phyloP scores from a whole-genome alignment of 2,329 filamentous ascomycete species.

The Stagonosporopsis tanaceti region DNA sequence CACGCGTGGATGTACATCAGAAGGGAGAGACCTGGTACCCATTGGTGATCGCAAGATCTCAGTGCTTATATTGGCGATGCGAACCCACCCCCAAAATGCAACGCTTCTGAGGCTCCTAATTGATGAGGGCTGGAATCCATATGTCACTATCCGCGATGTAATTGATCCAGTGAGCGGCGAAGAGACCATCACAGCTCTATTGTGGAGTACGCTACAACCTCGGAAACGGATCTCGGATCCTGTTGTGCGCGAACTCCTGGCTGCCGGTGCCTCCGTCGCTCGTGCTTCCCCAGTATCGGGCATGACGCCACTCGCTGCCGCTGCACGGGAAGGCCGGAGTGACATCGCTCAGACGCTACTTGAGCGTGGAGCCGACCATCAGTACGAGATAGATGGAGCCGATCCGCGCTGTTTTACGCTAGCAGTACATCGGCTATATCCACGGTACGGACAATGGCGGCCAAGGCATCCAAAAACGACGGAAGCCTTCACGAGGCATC shows the following conservation, averaged over 20 bases:
- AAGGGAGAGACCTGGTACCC: constrained; percentile 28
- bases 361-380: constrained; percentile 67
- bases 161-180: constrained; percentile 58
- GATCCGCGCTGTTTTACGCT: constrained; percentile 68
- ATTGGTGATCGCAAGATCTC: constrained; percentile 23
- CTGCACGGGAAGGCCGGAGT: constrained; percentile 63
- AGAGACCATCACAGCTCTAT: constrained; percentile 65
- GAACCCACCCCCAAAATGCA: constrained; percentile 36
- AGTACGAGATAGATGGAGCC: constrained; percentile 63
- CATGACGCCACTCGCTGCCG: constrained; percentile 67
- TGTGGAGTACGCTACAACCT: constrained; percentile 69
- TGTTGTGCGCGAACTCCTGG: constrained; percentile 66
- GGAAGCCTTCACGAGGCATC: constrained; percentile 73
- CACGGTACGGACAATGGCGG: constrained; percentile 57
- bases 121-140: constrained; percentile 38
- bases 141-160: constrained; percentile 56
- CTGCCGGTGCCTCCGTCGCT: constrained; percentile 65
- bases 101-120: constrained; percentile 32
- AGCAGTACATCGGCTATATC: constrained; percentile 51
- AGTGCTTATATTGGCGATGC: constrained; percentile 36
- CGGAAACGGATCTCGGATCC: constrained; percentile 68
- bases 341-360: constrained; percentile 67
- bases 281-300: constrained; percentile 62
- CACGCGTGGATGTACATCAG: constrained; percentile 53
- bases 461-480: constrained; percentile 67